Conservation (phyloP, 2,329 filamentous ascomycete genomes). For the Cladosporium cucumerinum region DNA sequence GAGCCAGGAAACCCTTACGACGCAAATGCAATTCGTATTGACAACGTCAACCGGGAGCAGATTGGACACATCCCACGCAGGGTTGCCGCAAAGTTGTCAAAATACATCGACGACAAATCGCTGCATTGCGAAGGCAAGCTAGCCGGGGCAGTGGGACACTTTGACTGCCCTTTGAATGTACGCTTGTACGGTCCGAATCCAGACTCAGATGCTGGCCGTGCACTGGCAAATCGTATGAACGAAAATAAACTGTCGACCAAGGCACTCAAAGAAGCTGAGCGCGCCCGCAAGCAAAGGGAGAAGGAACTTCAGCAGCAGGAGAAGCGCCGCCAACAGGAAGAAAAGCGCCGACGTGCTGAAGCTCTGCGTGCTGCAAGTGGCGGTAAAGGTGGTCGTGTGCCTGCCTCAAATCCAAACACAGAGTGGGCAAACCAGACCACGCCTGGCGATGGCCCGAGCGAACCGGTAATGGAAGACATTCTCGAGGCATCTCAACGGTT, state of each 20-base stretch:
- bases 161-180: slow-evolving; percentile 69
- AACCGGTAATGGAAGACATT: slow-evolving; percentile 59
- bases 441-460: slow-evolving; percentile 17
- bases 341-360: slow-evolving; percentile 25
- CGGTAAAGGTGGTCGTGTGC: slow-evolving; percentile 18
- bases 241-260: slow-evolving; percentile 59
- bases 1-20: slow-evolving; percentile 66
- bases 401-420: background rate
- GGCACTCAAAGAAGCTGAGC: slow-evolving; percentile 41
- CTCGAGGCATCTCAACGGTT: slow-evolving; percentile 64
- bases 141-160: slow-evolving; percentile 62
- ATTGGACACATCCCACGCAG: slow-evolving; percentile 73
- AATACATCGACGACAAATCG: slow-evolving; percentile 60
- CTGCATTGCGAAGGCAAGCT: slow-evolving; percentile 68
- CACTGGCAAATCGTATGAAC: slow-evolving; percentile 62
- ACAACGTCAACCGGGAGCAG: slow-evolving; percentile 71
- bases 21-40: slow-evolving; percentile 70
- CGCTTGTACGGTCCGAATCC: slow-evolving; percentile 62
- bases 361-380: slow-evolving; percentile 26
- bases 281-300: slow-evolving; percentile 35
- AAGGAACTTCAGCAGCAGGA: slow-evolving; percentile 25
- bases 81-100: slow-evolving; percentile 67
- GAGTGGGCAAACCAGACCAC: slow-evolving; percentile 22
- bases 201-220: slow-evolving; percentile 35
- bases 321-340: slow-evolving; percentile 21